These are phyloP conservation scores for Leccinum barrowsii DNA, from an alignment of 768 basidiomycete genomes.

Conservation along the genomic window DNA sequence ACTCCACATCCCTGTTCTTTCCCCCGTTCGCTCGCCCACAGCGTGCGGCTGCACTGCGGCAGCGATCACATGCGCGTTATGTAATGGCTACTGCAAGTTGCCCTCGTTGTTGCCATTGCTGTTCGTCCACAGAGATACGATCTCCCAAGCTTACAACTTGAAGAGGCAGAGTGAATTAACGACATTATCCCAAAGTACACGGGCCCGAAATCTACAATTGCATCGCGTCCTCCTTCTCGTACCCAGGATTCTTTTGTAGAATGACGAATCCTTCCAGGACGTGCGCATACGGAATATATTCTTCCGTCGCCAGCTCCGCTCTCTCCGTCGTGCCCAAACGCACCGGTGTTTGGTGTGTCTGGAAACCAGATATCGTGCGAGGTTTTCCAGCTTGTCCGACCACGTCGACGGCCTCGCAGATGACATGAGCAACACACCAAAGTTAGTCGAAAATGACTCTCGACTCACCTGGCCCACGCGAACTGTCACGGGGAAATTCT, in stretches of 20 bases:
- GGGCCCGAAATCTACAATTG: conserved; percentile 46
- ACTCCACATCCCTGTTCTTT: too few species aligned
- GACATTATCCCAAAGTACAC: conserved; percentile 6
- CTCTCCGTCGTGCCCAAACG: conserved; percentile 92
- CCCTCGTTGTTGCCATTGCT: too few species aligned
- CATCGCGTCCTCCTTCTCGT: conserved; percentile 84
- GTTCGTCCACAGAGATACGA: too few species aligned
- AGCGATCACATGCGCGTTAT: too few species aligned
- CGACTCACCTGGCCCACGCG: conserved; percentile 81
- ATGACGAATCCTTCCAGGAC: conserved; percentile 93
- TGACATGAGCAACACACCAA: conserved; percentile 1
- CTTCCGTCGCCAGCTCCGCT: conserved; percentile 95
- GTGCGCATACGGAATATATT: conserved; percentile 86
- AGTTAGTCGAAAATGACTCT: neutral
- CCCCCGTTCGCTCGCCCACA: too few species aligned
- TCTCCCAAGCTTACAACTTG: too few species aligned
- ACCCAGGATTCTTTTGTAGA: conserved; percentile 88
- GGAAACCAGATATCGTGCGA: conserved; percentile 42
- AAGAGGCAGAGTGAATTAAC: neutral
- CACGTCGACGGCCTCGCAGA: conserved; percentile 81
- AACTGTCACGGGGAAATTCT: conserved; percentile 83
- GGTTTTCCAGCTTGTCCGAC: conserved; percentile 36
- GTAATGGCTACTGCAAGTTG: too few species aligned
- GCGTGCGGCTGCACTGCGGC: too few species aligned
- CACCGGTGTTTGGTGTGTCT: conserved; percentile 96